Percentiles rank a stretch among this genome's conserved stretches.
phyloP scores from a whole-genome alignment of 441 rosid species.

The Breynia disticha region DNA sequence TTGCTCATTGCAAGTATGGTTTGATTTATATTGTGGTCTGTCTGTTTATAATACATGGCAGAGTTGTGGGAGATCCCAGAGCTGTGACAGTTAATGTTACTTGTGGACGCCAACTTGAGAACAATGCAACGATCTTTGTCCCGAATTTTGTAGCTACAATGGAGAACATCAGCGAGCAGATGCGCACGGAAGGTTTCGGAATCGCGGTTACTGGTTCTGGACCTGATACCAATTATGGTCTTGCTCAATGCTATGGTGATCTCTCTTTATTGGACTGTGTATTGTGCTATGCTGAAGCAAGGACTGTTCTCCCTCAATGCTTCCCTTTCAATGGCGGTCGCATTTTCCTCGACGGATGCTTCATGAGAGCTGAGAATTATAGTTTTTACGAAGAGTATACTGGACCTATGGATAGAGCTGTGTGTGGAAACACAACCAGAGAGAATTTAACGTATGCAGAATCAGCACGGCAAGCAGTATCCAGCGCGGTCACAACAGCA shows the following conservation, averaged over 20 bases:
- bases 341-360: slow-evolving; percentile 82
- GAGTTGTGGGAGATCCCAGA: slow-evolving; percentile 48
- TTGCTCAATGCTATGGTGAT: slow-evolving; percentile 88
- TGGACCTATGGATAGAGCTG: slow-evolving; percentile 49
- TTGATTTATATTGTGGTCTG: slow-evolving; percentile 14
- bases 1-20: slow-evolving; percentile 2
- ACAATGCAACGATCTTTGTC: slow-evolving; percentile 49
- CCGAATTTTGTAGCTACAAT: slow-evolving; percentile 67
- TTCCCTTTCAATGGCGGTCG: slow-evolving; percentile 69
- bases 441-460: slow-evolving; percentile 28
- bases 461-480: slow-evolving; percentile 40
- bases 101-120: slow-evolving; percentile 42
- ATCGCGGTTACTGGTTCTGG: slow-evolving; percentile 59
- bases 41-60: slow-evolving; percentile 10
- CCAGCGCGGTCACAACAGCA: slow-evolving; percentile 33
- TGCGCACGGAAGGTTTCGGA: slow-evolving; percentile 51
- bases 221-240: slow-evolving; percentile 57
- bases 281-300: slow-evolving; percentile 81
- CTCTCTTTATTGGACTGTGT: slow-evolving; percentile 71
- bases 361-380: slow-evolving; percentile 82
- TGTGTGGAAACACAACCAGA: slow-evolving; percentile 57
- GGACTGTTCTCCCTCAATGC: slow-evolving; percentile 82
- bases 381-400: slow-evolving; percentile 57
- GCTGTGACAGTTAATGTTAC: slow-evolving; percentile 31
- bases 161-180: slow-evolving; percentile 65